These are phyloP conservation scores for Kwoniella dejecticola DNA, from an alignment of 768 basidiomycete genomes.

Conservation along the genomic window DNA sequence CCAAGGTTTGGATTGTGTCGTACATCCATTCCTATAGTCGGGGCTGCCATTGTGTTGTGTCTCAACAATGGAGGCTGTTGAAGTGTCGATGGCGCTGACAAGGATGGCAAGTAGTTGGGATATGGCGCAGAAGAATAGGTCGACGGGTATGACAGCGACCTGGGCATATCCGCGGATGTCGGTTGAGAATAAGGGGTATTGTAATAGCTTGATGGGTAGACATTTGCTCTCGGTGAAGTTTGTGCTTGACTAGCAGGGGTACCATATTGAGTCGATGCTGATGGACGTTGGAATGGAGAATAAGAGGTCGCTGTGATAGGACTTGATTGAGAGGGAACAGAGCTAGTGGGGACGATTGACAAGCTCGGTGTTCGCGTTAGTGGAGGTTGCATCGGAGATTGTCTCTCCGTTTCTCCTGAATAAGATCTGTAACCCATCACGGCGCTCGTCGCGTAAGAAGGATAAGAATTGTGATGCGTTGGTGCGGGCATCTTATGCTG, in stretches of 20 bases:
- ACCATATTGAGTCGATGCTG: slow-evolving; percentile 9
- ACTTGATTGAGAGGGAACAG: slow-evolving; percentile 22
- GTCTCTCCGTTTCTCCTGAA: slow-evolving; percentile 32
- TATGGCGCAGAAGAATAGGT: slow-evolving; percentile 30
- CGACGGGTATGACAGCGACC: slow-evolving; percentile 46
- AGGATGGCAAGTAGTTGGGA: slow-evolving; percentile 27
- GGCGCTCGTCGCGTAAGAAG: slow-evolving; percentile 28
- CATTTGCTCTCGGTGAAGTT: slow-evolving; percentile 20
- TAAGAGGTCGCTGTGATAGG: slow-evolving; percentile 15
- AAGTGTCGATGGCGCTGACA: slow-evolving; percentile 26
- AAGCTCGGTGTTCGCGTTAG: slow-evolving; percentile 32
- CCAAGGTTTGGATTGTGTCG: slow-evolving; percentile 27
- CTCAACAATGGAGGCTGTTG: slow-evolving; percentile 34
- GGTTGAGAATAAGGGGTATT: slow-evolving; percentile 28
- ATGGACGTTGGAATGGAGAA: slow-evolving; percentile 23
- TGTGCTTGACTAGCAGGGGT: slow-evolving; percentile 19
- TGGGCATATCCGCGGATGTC: slow-evolving; percentile 42
- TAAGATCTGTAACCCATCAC: slow-evolving; percentile 43
- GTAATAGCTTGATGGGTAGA: slow-evolving; percentile 32
- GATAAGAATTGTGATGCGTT: slow-evolving; percentile 25
- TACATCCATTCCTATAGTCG: slow-evolving; percentile 29
- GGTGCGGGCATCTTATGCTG: slow-evolving; percentile 16
- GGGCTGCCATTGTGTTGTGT: slow-evolving; percentile 33
- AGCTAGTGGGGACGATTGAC: slow-evolving; percentile 11
- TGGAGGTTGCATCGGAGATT: slow-evolving; percentile 9